A percentile compares a stretch with the other conserved stretches of the same genome.
These are phyloP conservation scores for Babesia ovis DNA, from an alignment of 169 alveolate species.

Conservation along the genomic window DNA sequence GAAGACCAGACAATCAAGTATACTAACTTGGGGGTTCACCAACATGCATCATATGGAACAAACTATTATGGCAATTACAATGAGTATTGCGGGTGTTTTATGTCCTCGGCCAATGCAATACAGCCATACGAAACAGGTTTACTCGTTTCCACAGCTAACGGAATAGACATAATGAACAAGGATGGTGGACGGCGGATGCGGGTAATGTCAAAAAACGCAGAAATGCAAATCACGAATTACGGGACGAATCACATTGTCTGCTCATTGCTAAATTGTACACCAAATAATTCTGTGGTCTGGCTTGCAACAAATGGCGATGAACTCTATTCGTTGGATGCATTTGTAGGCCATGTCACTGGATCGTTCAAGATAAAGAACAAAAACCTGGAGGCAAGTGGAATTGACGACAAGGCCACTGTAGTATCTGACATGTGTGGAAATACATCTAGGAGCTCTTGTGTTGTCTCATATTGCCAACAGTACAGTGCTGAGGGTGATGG, in stretches of 20 bases:
- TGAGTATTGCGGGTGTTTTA: conserved; percentile 49
- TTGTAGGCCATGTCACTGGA: conserved; percentile 34
- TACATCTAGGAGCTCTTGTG: conserved; percentile 47
- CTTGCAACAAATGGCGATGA: conserved; percentile 36
- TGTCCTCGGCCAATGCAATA: conserved; percentile 21
- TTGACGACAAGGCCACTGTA: conserved; percentile 39
- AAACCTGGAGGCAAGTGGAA: neutral
- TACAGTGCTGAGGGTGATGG: neutral
- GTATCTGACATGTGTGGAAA: conserved; percentile 39
- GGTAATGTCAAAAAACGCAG: conserved; percentile 26
- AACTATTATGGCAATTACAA: neutral
- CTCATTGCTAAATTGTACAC: conserved; percentile 32
- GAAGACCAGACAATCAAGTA: conserved; percentile 51
- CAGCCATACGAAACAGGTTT: conserved; percentile 43
- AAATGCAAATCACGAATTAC: conserved; percentile 23
- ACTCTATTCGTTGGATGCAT: conserved; percentile 37
- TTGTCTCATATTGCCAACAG: conserved; percentile 34
- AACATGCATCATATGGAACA: neutral
- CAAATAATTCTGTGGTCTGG: conserved; percentile 7
- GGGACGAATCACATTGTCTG: conserved; percentile 50
- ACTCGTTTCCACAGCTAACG: conserved; percentile 32
- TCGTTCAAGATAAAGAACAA: conserved; percentile 8
- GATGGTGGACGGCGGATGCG: conserved; percentile 50
- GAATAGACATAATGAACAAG: conserved; percentile 28
- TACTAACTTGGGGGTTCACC: conserved; percentile 18